Evolutionary conservation across 176 grass and related monocot genomes (phyloP).

Genomic region (Carex cristatella): DNA sequence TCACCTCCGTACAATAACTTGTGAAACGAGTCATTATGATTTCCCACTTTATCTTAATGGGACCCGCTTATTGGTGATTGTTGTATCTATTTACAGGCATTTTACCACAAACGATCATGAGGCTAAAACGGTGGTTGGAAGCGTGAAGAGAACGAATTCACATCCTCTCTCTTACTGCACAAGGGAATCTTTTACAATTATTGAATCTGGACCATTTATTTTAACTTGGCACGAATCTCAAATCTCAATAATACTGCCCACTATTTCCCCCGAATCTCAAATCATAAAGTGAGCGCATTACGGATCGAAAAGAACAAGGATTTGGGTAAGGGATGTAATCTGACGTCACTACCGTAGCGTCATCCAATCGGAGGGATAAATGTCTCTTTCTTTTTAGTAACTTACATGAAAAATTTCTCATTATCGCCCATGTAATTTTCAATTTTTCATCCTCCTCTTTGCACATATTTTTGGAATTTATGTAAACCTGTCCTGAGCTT

Average conservation of each 20-base stretch:
- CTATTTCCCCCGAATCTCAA: no score
- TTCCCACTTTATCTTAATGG: not conserved
- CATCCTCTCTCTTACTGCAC: no score
- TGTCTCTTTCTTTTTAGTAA: not conserved
- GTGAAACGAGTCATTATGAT: not conserved
- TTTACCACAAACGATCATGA: not conserved
- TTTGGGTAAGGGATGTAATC: not conserved
- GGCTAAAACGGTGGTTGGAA: no score
- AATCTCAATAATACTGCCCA: no score
- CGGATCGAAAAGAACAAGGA: not conserved
- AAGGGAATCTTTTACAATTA: no score
- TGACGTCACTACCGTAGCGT: not conserved
- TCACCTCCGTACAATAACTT: not conserved
- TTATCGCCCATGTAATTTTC: not conserved
- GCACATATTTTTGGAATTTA: not conserved
- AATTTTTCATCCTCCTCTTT: not conserved
- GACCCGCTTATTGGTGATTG: not conserved
- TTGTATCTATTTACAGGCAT: not conserved
- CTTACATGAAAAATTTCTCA: not conserved
- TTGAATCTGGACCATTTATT: no score
- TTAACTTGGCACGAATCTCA: no score
- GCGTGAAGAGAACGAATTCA: not conserved
- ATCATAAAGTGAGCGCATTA: no score
- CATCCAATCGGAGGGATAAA: not conserved
- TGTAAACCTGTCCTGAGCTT: not conserved